Evolutionary conservation across 345 rosid genomes (phyloP), one percentile per base, ranked within the genome.

Genomic region (Eucalyptus victrix): DNA sequence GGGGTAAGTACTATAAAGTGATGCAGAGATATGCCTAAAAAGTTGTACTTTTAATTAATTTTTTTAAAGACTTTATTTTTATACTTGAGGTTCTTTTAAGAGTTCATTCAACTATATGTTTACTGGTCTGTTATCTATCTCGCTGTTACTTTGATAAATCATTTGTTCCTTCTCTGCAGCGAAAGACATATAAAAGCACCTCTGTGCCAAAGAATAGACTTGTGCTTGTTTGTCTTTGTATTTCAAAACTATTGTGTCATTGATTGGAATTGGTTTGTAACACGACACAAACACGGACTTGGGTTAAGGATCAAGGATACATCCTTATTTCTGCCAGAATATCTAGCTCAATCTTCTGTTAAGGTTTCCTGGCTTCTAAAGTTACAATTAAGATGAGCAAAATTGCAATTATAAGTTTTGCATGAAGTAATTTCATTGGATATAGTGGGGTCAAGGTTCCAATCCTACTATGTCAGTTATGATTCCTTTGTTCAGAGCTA

Each of bases 1-100:
- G 99, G 99, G 95, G 99, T 98, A 93, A 91, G 92, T 93, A 53
- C 88, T 18, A 34, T 86, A 40, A 21, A 76, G 47, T 40, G 47
- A 76, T 76, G 85, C 47, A 76, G 47, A 76, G 28, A 40, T 40
- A 21, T 21, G 14, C 40, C 44, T 37, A 34, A 72, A 34, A 18
- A 37, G 8, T 72, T 72, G 8, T 34, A 19, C 81, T 72, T 62
- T 30, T 62, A 13, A 62, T 30, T 72, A 72, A 18, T 34, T 72
- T 72, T 6, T 34, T 72, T 72, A 6, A 72, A 42, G 34, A 67
- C 45, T 34, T 72, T 34, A 72, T 19, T 12, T 72, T 34, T 34
- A 23, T 37, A 76, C 47, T 40, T 21, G 85, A 21, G 16, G 47
- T 76, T 76, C 47, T 76, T 40, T 76, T 40, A 34, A 72, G 81